These are phyloP conservation scores for Neurospora sp. DNA, from an alignment of 495 filamentous ascomycete species.

Conservation along the genomic window DNA sequence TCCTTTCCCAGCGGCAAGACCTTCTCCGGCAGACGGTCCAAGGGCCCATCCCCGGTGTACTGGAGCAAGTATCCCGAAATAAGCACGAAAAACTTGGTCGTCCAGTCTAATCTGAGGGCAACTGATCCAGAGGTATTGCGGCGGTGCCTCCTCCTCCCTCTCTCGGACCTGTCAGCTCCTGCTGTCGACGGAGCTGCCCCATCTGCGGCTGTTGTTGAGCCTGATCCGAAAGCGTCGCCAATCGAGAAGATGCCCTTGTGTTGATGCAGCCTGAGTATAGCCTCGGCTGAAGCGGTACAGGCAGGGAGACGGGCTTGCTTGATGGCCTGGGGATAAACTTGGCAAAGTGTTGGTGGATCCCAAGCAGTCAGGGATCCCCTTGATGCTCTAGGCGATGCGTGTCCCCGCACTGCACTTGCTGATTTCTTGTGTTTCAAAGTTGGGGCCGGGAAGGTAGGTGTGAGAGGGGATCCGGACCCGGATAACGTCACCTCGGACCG, in stretches of 20 bases:
- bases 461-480: constrained; percentile 1
- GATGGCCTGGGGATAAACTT: constrained; percentile 80
- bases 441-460: neutral
- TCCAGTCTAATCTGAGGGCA: constrained; percentile 61
- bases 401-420: constrained; percentile 17
- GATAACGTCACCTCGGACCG: constrained; percentile 32
- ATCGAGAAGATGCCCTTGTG: constrained; percentile 36
- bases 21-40: constrained; percentile 78
- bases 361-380: constrained; percentile 37
- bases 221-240: constrained; percentile 31
- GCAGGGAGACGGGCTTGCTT: constrained; percentile 43
- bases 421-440: constrained; percentile 30
- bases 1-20: constrained; percentile 71
- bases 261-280: constrained; percentile 53
- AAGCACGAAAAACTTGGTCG: constrained; percentile 72
- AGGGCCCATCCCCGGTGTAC: constrained; percentile 71
- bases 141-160: constrained; percentile 34
- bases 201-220: constrained; percentile 7
- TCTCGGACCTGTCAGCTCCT: constrained; percentile 23
- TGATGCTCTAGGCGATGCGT: constrained; percentile 6
- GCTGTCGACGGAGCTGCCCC: neutral
- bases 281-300: constrained; percentile 41
- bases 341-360: constrained; percentile 76
- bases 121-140: constrained; percentile 46
- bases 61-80: constrained; percentile 79